Evolutionary conservation across 78 protist species (phyloP), one percentile per base, ranked within the genome.

Genomic region (Abeoforma whisleri): DNA sequence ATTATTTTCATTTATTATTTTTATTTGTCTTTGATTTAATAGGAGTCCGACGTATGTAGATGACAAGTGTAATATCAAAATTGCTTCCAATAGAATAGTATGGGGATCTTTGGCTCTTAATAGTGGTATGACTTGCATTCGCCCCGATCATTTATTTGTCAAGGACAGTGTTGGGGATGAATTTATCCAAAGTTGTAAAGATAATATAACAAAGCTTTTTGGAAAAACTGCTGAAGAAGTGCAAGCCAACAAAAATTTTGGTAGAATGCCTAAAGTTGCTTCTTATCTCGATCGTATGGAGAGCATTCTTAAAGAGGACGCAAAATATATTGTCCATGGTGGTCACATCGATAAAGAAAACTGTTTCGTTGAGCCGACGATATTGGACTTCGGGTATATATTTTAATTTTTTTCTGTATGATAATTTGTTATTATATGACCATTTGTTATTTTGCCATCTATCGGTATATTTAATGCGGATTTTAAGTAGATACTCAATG

Each of bases 151-250:
- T 48, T 74, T 74, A 74, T 74, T 74, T 25, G 79, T 74, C 23
- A 48, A 74, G 33, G 36, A 0, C 0, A n/a, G 75, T 74, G 28
- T 74, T 74, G 79, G 75, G 22, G 79, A 74, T 48, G 87, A 5
- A 31, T 2, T 91, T 28, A 1, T 89, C 34, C 84, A 80, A 30
- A 71, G 33, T 39, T 28, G 87, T 31, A 76, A 35, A 31, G 62
- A 2, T 28, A 76, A 19, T 37, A 0, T 88, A n/a, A 1, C 0
- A 2, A 34, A 2, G 8, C 1, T 75, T 16, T 87, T 31, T 39
- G 92, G 91, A 33, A 86, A 80, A 12, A 82, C 62, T 28, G 38
- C 85, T n/a, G 28, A 37, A 37, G 85, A 82, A 37, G n/a, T n/a
- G n/a, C n/a, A n/a, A n/a, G n/a, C n/a, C n/a, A 35, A 39, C n/a